Base-by-base conservation (phyloP, 345 rosid species). In the Eucalyptus camaldulensis region DNA sequence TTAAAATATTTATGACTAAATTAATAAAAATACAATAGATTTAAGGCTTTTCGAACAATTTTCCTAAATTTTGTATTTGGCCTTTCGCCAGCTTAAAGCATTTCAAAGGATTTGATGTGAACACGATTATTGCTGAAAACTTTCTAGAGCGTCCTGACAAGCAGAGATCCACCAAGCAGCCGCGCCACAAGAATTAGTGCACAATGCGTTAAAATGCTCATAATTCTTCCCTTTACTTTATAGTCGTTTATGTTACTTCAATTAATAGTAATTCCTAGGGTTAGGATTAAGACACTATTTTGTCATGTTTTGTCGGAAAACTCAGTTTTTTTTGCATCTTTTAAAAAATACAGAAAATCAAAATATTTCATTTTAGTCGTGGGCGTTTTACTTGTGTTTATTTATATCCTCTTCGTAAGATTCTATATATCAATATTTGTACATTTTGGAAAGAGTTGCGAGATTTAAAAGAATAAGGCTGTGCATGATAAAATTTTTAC, bases 1-100 rank as follows among this genome's bases (percentile, higher is more conserved):
- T 51, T 51, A 51, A 51, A 51, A 51, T 51, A 0, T 17, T 51
- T 51, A 51, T 17, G 0, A 17, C 0, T 51, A 3, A 51, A 17
- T 51, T 51, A 2, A 1, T 51, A 51, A 51, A 51, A 51, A 1
- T 51, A 51, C 0, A 51, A 17, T 51, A 17, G 1, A 3, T 51
- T 51, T 51, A 3, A 51, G 22, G 9, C 56, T 3, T 51, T 51
- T 51, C 1, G 22, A 51, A 51, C 22, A 7, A 51, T 51, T 51
- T 51, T 51, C 22, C 56, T 51, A 51, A 3, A 51, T 4, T 51
- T 51, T 51, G 4, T 51, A 51, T 51, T 51, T 22, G 27, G 60
- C 60, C 2, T 54, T 54, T 54, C 12, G 2, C 60, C 27, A 21
- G 27, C 60, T 8, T 9, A 54, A 54, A 54, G 27, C 60, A 54